Evolutionary conservation across 2,329 filamentous ascomycete species (phyloP).

Genomic region (Clarireedia homoeocarpa): DNA sequence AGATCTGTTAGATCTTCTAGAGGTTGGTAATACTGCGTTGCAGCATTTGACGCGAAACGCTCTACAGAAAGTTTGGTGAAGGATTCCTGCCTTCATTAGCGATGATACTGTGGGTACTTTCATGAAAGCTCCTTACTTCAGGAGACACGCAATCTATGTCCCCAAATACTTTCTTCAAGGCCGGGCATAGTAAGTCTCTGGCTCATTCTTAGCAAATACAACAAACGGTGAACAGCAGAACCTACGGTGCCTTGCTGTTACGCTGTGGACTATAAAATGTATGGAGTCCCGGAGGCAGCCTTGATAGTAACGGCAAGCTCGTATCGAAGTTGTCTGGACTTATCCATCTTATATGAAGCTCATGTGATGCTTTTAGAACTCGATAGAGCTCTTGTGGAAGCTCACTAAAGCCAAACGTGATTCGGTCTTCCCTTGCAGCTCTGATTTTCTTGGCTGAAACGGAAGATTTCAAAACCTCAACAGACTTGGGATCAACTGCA

Average conservation of each 20-base stretch:
- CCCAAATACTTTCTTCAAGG: conserved; percentile 51
- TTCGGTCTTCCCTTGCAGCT: conserved; percentile 68
- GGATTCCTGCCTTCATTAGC: conserved; percentile 36
- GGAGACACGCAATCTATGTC: conserved; percentile 46
- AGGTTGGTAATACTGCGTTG: conserved; percentile 63
- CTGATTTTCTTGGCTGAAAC: conserved; percentile 53
- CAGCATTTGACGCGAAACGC: conserved; percentile 53
- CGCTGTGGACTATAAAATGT: conserved; percentile 47
- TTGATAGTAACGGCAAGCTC: conserved; percentile 64
- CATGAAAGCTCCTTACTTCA: conserved; percentile 31
- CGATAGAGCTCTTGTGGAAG: conserved; percentile 59
- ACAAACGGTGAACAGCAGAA: neutral
- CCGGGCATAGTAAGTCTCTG: conserved; percentile 46
- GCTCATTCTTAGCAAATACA: conserved; percentile 3
- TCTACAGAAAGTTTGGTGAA: conserved; percentile 55
- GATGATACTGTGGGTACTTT: neutral
- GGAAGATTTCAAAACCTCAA: conserved; percentile 47
- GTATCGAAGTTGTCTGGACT: conserved; percentile 48
- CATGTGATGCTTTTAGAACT: conserved; percentile 55
- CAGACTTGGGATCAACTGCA: conserved; percentile 53
- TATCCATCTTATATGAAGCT: conserved; percentile 77
- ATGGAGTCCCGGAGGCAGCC: conserved; percentile 74
- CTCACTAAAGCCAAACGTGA: conserved; percentile 68
- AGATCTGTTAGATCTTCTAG: conserved; percentile 51
- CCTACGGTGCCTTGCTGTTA: conserved; percentile 12